Conservation (phyloP, 495 filamentous ascomycete species). For the Hyaloscypha variabilis region DNA sequence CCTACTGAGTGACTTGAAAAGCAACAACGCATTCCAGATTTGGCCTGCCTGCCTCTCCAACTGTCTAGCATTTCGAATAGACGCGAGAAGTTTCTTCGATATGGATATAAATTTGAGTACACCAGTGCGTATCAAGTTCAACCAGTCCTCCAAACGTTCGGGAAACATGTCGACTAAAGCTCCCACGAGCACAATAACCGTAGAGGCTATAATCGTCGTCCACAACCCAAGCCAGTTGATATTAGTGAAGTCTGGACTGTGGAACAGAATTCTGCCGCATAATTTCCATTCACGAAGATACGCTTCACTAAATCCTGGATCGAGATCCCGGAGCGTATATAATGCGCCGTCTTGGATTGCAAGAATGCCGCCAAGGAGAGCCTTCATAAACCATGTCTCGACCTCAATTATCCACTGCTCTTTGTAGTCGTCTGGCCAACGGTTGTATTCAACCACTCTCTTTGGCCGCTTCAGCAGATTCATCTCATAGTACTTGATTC, state of each 20-base stretch:
- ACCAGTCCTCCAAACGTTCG: no score
- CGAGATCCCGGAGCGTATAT: background rate
- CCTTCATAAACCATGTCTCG: conserved; percentile 1
- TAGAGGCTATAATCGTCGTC: background rate
- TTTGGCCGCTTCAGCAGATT: background rate
- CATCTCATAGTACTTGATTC: background rate
- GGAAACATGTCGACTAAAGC: no score
- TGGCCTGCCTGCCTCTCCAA: no score
- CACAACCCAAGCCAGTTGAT: conserved; percentile 4
- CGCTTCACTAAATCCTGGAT: background rate
- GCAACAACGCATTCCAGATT: background rate
- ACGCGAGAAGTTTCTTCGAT: no score
- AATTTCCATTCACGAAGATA: conserved; percentile 1
- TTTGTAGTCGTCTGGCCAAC: background rate
- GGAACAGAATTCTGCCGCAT: background rate
- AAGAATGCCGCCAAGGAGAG: background rate
- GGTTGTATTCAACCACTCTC: background rate
- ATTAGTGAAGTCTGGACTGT: background rate
- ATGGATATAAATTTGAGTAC: no score
- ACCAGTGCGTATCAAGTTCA: no score
- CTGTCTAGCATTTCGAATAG: no score
- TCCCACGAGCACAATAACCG: background rate
- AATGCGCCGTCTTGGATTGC: background rate
- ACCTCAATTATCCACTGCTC: conserved; percentile 1
- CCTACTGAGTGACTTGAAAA: conserved; percentile 4